Base-by-base conservation (phyloP, 163 green algal genomes). In the Prototheca wickerhamii region DNA sequence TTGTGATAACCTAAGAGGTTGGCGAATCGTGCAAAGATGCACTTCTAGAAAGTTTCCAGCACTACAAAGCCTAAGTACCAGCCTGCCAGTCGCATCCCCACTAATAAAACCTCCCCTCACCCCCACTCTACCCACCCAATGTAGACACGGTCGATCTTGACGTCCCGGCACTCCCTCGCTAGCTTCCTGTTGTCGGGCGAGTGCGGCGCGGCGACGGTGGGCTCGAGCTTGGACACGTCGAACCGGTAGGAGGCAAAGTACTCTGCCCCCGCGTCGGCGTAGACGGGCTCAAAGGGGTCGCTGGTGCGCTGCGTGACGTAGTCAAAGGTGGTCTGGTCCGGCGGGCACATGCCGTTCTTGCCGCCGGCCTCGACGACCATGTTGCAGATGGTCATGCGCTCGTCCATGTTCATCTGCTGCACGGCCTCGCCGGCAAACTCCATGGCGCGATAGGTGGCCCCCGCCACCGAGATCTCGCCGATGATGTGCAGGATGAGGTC, bases 331-430 rank as follows among this genome's bases (percentile, higher is more conserved):
- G 83, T 94, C 75, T 90, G 65, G 78, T 98, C 91, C 4, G 91
- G 78, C 3, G 91, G 80, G 60, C 90, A 89, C 33, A 95, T 77
- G 30, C 89, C 91, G 72, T 96, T 96, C 83, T 96, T 96, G 76
- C 87, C 86, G 25, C 91, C 91, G 8, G 89, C 91, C 72, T 98
- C 91, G 15, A 98, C 86, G 35, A 95, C 91, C 91, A 98, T 97
- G 86, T 97, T 98, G 83, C 88, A 96, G 34, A 98, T 79, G n/a
- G 91, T 97, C 91, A 96, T 98, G 77, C 91, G 87, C 70, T 96
- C 91, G 69, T 97, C 91, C 91, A 98, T 97, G 79, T 76, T 91
- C 86, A 95, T 92, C 29, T 58, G 42, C 33, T 79, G 64, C 2
- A 95, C 76, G 18, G 89, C 88, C 10, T 65, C 78, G 26, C 91